Evolutionary conservation across 1,284 basidiomycete genomes (phyloP), one percentile per base, ranked within the genome.

Genomic region (Hemileccinum hortonii): DNA sequence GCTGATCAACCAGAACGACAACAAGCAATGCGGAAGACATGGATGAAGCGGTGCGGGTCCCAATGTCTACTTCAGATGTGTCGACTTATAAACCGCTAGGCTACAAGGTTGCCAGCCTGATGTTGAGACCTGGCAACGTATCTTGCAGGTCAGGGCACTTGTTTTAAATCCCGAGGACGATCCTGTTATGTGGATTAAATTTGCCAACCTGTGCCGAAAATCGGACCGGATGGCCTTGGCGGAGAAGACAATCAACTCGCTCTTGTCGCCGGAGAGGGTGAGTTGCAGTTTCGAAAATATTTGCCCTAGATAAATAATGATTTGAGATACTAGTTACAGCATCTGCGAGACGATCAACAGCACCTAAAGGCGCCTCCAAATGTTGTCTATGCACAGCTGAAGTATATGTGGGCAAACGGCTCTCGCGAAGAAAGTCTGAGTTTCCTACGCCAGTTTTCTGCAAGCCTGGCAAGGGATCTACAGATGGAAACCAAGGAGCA

Each of bases 51-150:
- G 90, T 91, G 57, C 54, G 75, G 45, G 33, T 4, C 2, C 42
- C 9, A 6, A 36, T 39, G 5, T 0, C 43, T 36, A 11, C 10
- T 43, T 24, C 19, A 1, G 30, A 46, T 19, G 2, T 18, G 15
- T 45, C 15, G 8, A 45, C 52, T 57, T 16, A 68, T 44, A 48
- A 48, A 22, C 26, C 50, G 14, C 40, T 61, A 94, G 92, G 55
- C 73, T 99, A 39, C 90, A 94, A 74, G 97, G 95, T 3, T 98
- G 96, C 71, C 95, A 99, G 68, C 92, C 94, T 16, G 97, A 99
- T 61, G 97, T 99, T 18, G 97, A 99, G 70, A 94, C 98, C 5
- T 99, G 97, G 97, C 97, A 99, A 72, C 86, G 96, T 21, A 94
- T 99, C 44, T 75, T 99, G 16, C 96, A 98, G 75, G 94, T 99